phyloP scores from a whole-genome alignment of 2,329 filamentous ascomycete genomes.

The Fonsecaea monophora region DNA sequence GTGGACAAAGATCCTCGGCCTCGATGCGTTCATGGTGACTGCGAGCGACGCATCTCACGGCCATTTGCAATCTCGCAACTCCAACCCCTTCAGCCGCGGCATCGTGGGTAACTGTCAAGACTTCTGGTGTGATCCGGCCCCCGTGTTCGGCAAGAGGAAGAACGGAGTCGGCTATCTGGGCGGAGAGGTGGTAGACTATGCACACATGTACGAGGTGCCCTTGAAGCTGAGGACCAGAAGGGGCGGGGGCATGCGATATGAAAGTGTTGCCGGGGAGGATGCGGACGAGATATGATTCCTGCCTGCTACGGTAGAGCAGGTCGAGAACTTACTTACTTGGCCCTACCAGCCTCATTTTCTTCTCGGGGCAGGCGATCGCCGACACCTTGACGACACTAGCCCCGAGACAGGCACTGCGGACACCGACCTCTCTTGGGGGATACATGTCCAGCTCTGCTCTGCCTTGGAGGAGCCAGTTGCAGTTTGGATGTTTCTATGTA shows the following conservation, averaged over 20 bases:
- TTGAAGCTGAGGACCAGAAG: conserved; percentile 65
- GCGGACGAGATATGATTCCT: conserved; percentile 38
- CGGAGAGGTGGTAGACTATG: conserved; percentile 83
- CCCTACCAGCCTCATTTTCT: background rate
- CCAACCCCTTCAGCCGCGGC: conserved; percentile 86
- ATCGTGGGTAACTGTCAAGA: conserved; percentile 89
- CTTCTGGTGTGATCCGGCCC: conserved; percentile 92
- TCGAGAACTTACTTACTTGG: background rate
- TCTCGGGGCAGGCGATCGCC: background rate
- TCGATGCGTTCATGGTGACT: conserved; percentile 93
- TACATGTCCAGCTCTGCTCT: background rate
- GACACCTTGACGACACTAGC: background rate
- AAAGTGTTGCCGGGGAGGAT: conserved; percentile 56
- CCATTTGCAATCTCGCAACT: conserved; percentile 55
- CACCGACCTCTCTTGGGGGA: background rate
- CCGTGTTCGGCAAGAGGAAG: conserved; percentile 76
- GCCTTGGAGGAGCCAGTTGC: background rate
- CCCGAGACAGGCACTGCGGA: background rate
- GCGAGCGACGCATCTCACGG: conserved; percentile 70
- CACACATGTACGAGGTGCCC: conserved; percentile 85
- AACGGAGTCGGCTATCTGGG: conserved; percentile 68
- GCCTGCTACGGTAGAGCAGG: background rate
- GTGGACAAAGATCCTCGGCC: conserved; percentile 83
- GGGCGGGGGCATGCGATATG: conserved; percentile 61
- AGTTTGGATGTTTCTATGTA: background rate